Percentiles rank a stretch among this genome's conserved stretches.
These are phyloP conservation scores for Aspergillus wentii DNA, from an alignment of 495 filamentous ascomycete genomes.

Conservation along the genomic window DNA sequence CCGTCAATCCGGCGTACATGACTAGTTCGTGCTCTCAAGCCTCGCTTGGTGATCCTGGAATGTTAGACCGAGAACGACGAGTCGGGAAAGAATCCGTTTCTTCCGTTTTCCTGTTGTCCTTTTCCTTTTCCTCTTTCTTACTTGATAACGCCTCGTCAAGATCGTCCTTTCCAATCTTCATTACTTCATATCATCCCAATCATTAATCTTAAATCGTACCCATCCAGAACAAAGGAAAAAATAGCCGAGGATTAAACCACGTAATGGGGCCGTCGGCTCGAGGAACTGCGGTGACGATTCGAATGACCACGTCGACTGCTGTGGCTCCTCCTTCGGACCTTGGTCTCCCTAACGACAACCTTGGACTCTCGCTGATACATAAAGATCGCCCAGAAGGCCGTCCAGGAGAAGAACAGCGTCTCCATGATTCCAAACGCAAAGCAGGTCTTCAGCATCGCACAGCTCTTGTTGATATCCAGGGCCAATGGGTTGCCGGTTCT, in stretches of 20 bases:
- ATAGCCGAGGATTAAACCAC: constrained; percentile 22
- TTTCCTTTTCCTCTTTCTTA: no score
- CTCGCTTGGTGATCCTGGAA: no score
- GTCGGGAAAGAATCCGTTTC: no score
- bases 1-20: no score
- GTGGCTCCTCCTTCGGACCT: constrained; percentile 38
- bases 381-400: constrained; percentile 54
- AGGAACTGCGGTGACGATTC: constrained; percentile 30
- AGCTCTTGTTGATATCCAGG: constrained; percentile 62
- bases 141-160: no score
- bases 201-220: not conserved
- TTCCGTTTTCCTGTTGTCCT: no score
- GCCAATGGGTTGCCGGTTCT: constrained; percentile 33
- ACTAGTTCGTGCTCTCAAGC: no score
- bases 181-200: constrained; percentile 4
- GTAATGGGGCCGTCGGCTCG: constrained; percentile 33
- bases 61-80: no score
- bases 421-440: constrained; percentile 91
- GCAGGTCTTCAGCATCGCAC: constrained; percentile 81
- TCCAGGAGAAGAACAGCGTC: constrained; percentile 73
- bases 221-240: not conserved
- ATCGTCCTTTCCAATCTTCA: no score
- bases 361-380: constrained; percentile 41
- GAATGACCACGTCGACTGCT: constrained; percentile 31
- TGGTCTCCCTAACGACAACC: constrained; percentile 39